Base-by-base conservation (phyloP, 805 yeast genomes). In the Hanseniaspora hatyaiensis region DNA sequence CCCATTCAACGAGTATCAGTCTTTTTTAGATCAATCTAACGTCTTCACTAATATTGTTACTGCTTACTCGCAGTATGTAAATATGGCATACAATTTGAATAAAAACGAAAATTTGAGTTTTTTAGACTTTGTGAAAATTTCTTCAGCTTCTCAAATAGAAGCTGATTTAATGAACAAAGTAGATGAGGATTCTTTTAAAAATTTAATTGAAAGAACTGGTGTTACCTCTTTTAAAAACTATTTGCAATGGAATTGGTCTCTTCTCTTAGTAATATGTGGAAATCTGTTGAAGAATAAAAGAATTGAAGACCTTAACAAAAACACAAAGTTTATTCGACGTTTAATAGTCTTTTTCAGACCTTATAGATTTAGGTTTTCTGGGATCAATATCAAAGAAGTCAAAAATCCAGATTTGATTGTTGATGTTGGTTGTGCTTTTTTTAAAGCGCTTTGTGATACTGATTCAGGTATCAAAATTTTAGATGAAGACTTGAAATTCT, bases 311-410 rank as follows among this genome's bases (percentile, higher is more conserved):
- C 67, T 82, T 1, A 70, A 78, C 30, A 77, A 73, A 55, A 79
- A 81, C 2, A 86, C 96, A 0, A 89, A 88, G 57, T 85, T 92
- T 56, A 70, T 88, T 59, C 88, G 89, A 58, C 66, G 96, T 49
- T 60, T 92, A 22, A 61, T 88, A 55, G 83, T 95, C 1, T 92
- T 89, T 59, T 89, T 78, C 59, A 70, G 97, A 47, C 98, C 99
- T 0, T 82, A 88, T 65, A 88, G 94, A 63, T 77, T 80, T 56
- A 68, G 96, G 48, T 89, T 87, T 61, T 69, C 82, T 6, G 65
- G 68, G 23, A 63, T 77, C 39, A 65, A 74, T 50, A 23, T 37
- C 2, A 68, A 68, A 49, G 58, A 59, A 2, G 66, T 77, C 1
- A 74, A 71, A 49, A 62, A 68, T 28, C 71, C 80, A 20, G 71